Conservation (phyloP, 305 asterid species). For the Fraxinus floribunda region DNA sequence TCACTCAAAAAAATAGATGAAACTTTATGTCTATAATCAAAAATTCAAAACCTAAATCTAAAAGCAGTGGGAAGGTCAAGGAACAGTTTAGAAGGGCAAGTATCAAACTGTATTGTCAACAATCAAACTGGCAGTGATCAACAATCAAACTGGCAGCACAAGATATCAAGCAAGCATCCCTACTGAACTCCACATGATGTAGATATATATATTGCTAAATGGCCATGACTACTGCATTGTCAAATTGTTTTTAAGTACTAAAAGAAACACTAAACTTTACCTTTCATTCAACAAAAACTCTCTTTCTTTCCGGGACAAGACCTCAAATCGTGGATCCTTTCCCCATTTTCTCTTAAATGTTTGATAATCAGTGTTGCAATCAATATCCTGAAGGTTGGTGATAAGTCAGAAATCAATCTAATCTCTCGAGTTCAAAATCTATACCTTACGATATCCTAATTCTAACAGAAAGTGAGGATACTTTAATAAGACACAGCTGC, state of each 20-base stretch:
- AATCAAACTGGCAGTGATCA: conserved; percentile 11
- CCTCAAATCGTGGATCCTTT: conserved; percentile 77
- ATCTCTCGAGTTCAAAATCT: conserved; percentile 22
- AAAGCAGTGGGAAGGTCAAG: background rate
- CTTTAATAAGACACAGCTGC: conserved; percentile 63
- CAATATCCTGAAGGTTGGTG: conserved; percentile 65
- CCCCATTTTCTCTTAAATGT: conserved; percentile 90
- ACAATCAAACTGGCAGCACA: conserved; percentile 5
- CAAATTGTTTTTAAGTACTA: conserved; percentile 1
- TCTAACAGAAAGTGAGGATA: conserved; percentile 57
- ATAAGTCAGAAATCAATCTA: conserved; percentile 22
- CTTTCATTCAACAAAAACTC: conserved; percentile 86
- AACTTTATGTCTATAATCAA: background rate
- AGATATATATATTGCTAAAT: conserved; percentile 1
- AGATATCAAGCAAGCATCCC: conserved; percentile 3
- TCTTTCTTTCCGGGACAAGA: conserved; percentile 86
- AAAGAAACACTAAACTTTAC: conserved; percentile 38
- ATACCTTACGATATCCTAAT: conserved; percentile 30
- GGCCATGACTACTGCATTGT: background rate
- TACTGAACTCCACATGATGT: background rate
- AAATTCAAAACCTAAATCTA: background rate
- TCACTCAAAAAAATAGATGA: background rate
- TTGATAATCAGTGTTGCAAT: conserved; percentile 70
- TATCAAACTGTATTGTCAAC: conserved; percentile 3
- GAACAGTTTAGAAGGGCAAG: background rate